phyloP scores from a whole-genome alignment of 1,284 basidiomycete genomes.

The Moesziomyces sp. region DNA sequence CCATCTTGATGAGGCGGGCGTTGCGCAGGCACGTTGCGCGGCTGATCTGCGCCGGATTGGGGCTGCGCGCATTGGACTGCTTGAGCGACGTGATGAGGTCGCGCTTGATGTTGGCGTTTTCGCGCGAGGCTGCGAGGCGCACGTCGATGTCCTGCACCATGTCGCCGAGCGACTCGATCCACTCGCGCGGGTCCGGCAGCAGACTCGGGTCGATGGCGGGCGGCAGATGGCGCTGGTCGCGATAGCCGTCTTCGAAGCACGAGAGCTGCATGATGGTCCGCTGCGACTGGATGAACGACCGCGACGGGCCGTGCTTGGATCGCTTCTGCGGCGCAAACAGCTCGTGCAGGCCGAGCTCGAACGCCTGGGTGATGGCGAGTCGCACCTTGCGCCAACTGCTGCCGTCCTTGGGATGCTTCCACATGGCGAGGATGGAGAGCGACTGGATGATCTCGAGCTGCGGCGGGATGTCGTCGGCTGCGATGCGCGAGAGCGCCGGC shows the following conservation, averaged over 20 bases:
- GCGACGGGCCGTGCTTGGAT: slow-evolving; percentile 37
- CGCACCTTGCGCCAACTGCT: slow-evolving; percentile 68
- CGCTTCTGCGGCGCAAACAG: slow-evolving; percentile 46
- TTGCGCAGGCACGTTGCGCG: slow-evolving; percentile 50
- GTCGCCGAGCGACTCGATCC: slow-evolving; percentile 50
- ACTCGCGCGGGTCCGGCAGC: slow-evolving; percentile 46
- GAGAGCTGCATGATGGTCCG: slow-evolving; percentile 46
- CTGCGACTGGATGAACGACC: slow-evolving; percentile 47
- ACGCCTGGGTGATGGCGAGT: slow-evolving; percentile 65
- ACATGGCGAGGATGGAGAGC: slow-evolving; percentile 84
- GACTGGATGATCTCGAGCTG: slow-evolving; percentile 82
- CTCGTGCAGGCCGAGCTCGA: slow-evolving; percentile 67
- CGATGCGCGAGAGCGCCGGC: slow-evolving; percentile 76
- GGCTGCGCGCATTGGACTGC: slow-evolving; percentile 35
- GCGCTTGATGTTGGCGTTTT: slow-evolving; percentile 52
- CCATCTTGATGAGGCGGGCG: slow-evolving; percentile 50
- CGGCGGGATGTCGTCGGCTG: slow-evolving; percentile 75
- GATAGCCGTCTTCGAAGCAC: slow-evolving; percentile 51
- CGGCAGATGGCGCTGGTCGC: slow-evolving; percentile 47
- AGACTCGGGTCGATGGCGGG: slow-evolving; percentile 48
- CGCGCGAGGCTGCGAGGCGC: slow-evolving; percentile 49
- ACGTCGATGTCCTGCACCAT: slow-evolving; percentile 53
- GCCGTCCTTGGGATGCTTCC: slow-evolving; percentile 74
- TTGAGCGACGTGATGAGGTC: slow-evolving; percentile 47
- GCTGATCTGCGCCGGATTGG: slow-evolving; percentile 35